Evolutionary conservation across 2,329 filamentous ascomycete species (phyloP), one percentile per base, ranked within the genome.

Genomic region (Metarhizium brunneum): DNA sequence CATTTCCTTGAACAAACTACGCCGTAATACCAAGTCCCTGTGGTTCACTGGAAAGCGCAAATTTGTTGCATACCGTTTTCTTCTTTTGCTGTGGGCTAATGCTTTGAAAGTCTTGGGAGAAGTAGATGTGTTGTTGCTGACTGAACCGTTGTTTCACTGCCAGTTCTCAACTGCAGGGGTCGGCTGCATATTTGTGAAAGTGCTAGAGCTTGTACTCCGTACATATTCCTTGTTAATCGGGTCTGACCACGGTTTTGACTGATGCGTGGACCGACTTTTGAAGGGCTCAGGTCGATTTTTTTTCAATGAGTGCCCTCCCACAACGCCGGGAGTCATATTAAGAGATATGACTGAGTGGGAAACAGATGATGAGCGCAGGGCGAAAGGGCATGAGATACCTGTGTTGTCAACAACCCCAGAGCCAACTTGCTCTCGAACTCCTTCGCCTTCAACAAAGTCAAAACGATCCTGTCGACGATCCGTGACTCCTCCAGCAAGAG

Each of bases 351-450:
- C 73, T 57, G 72, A 71, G 50, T 84, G 82, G 81, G 80, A 84
- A 66, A 85, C 80, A 6, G 83, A 86, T 58, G 81, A 86, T 64
- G 82, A 86, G 68, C 78, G 78, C 60, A 10, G n/a, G 50, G 73
- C 77, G 61, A 75, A 75, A 58, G 78, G 67, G 36, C 66, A 79
- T 59, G 78, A 80, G 61, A 76, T 76, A 60, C 76, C 82, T 62
- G 76, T 81, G 50, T 75, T 91, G 57, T 86, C 90, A 35, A 86
- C 87, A 40, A 85, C 88, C 11, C 79, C 80, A 40, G 84, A 87
- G 60, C 87, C 29, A 7, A n/a, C 87, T 30, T 86, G 87, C 20
- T 89, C 88, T 64, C 80, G 86, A 63, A 86, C 85, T 7, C 83
- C 85, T 53, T 92, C 90, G 8, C 83, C 85, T 53, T 92, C 90